Evolutionary conservation across 129 eudicot species (phyloP).

Genomic region (Flaveria bidentis): DNA sequence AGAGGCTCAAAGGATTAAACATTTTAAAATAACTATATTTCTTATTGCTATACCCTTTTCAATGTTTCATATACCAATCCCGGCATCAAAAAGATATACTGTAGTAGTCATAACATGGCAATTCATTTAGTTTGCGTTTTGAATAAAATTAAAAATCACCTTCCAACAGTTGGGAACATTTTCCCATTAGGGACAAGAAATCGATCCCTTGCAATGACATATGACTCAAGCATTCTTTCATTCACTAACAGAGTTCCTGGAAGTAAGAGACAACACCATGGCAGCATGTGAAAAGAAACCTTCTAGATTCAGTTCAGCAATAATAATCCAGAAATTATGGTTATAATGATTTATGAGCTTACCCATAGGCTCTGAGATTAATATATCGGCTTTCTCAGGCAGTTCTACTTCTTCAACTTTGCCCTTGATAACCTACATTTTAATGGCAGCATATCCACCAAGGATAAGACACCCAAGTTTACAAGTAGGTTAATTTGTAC

Average conservation of each 20-base stretch:
- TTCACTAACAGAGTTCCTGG: slow-evolving; percentile 85
- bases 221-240: slow-evolving; percentile 97
- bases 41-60: neutral
- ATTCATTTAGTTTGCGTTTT: neutral
- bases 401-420: slow-evolving; percentile 93
- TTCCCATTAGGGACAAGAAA: slow-evolving; percentile 93
- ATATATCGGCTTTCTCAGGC: slow-evolving; percentile 96
- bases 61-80: neutral
- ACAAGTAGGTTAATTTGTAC: slow-evolving; percentile 9
- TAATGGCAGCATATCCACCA: slow-evolving; percentile 12
- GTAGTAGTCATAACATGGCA: slow-evolving; percentile 2
- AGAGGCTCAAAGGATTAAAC: no score
- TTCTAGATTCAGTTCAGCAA: neutral
- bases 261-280: neutral
- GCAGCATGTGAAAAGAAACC: neutral
- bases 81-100: neutral
- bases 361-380: slow-evolving; percentile 99
- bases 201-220: slow-evolving; percentile 96
- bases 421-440: slow-evolving; percentile 81
- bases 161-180: slow-evolving; percentile 94
- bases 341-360: slow-evolving; percentile 32
- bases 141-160: slow-evolving; percentile 44
- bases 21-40: neutral
- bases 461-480: slow-evolving; percentile 20
- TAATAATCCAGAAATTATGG: slow-evolving; percentile 7